Conservation (phyloP, 78 protist species). For the Isochrysis galbana region DNA sequence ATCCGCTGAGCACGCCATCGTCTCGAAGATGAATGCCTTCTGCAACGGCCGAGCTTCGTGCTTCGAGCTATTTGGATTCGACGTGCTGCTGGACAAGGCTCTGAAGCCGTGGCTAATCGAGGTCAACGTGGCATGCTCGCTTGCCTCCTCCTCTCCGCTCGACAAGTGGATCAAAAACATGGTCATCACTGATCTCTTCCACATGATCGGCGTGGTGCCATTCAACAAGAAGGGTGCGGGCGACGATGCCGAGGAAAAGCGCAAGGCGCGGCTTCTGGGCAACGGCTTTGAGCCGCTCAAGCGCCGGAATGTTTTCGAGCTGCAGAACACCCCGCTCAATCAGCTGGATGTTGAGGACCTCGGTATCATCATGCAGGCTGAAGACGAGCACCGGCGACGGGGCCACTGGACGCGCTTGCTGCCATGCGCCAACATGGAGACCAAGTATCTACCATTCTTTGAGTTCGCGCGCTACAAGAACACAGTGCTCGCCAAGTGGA, state of each 20-base stretch:
- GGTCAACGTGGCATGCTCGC: slow-evolving; percentile 72
- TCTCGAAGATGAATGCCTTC: background rate
- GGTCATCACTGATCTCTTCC: slow-evolving; percentile 44
- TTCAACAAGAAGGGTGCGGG: background rate
- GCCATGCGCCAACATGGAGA: background rate
- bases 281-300: background rate
- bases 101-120: slow-evolving; percentile 76
- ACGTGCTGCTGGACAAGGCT: slow-evolving; percentile 10
- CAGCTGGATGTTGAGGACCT: background rate
- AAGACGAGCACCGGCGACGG: background rate
- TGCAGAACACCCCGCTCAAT: background rate
- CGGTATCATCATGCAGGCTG: background rate
- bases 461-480: background rate
- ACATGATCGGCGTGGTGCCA: background rate
- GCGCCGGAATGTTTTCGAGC: slow-evolving; percentile 5
- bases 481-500: slow-evolving; percentile 17
- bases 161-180: slow-evolving; percentile 32
- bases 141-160: slow-evolving; percentile 49
- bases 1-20: slow-evolving; percentile 38
- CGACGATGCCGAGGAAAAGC: background rate
- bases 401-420: slow-evolving; percentile 1
- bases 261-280: background rate
- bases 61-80: slow-evolving; percentile 51
- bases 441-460: background rate
- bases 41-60: background rate